Conservation (phyloP, 306 rosid genomes). For the Vigna angularis region DNA sequence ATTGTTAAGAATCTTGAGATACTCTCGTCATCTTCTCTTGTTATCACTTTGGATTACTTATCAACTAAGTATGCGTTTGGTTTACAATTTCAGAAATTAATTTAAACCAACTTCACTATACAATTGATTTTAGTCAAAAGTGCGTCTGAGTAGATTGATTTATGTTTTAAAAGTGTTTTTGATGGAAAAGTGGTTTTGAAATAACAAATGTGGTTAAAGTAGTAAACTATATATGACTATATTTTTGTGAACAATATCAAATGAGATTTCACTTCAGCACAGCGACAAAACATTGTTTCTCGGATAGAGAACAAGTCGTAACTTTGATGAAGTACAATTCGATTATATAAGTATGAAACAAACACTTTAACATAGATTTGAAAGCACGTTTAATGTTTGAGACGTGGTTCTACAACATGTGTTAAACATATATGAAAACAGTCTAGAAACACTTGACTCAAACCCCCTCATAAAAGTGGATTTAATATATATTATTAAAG, state of each 20-base stretch:
- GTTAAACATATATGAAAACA: neutral
- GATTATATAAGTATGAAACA: neutral
- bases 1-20: neutral
- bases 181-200: neutral
- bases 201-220: neutral
- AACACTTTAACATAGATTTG: neutral
- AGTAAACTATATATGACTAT: too few species aligned
- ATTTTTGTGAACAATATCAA: neutral
- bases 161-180: too few species aligned
- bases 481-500: neutral
- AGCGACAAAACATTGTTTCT: neutral
- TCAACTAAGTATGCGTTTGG: neutral
- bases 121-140: neutral
- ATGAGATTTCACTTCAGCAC: neutral
- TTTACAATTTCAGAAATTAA: neutral
- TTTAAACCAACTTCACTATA: neutral
- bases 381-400: neutral
- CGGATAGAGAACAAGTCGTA: neutral
- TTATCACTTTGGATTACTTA: neutral
- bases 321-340: neutral
- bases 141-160: neutral
- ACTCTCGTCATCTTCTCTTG: neutral
- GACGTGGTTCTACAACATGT: neutral
- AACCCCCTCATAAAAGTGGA: neutral
- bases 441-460: neutral